phyloP scores from a whole-genome alignment of 495 filamentous ascomycete species.

The Aspergillus ellipticus region DNA sequence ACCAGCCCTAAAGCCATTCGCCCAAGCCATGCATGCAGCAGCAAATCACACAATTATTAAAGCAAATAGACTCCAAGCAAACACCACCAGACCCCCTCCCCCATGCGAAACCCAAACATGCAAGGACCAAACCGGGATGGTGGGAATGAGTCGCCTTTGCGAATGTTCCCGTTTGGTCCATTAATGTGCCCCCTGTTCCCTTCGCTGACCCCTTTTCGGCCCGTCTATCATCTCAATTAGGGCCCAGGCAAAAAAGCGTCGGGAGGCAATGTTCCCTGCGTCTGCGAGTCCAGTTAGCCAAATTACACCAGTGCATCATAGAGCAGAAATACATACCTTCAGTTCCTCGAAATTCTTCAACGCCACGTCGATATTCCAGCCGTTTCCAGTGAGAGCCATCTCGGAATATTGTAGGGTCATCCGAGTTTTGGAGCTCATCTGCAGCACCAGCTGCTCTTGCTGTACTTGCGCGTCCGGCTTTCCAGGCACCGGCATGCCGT shows the following conservation, averaged over 20 bases:
- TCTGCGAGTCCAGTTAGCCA: conserved; percentile 25
- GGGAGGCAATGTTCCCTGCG: conserved; percentile 37
- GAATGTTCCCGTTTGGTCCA: background rate
- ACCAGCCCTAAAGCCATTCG: conserved; percentile 27
- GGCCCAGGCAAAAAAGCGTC: conserved; percentile 35
- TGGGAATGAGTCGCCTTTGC: background rate
- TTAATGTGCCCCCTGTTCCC: background rate
- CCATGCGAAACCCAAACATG: background rate
- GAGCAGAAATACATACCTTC: conserved; percentile 30
- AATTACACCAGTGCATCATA: background rate
- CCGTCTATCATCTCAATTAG: background rate
- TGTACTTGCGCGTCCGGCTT: conserved; percentile 44
- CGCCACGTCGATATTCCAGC: conserved; percentile 71
- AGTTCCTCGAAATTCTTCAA: conserved; percentile 61
- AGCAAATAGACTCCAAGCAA: conserved; percentile 9
- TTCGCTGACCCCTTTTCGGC: background rate
- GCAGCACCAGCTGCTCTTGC: conserved; percentile 59
- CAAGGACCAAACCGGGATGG: background rate
- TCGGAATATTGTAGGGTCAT: conserved; percentile 71
- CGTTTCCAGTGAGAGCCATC: conserved; percentile 64
- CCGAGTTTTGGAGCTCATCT: conserved; percentile 63
- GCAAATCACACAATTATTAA: conserved; percentile 12
- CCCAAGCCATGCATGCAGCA: conserved; percentile 44
- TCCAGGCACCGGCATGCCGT: conserved; percentile 37
- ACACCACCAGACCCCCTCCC: background rate